Conservation (phyloP, 768 basidiomycete species). For the Pisolithus marmoratus region DNA sequence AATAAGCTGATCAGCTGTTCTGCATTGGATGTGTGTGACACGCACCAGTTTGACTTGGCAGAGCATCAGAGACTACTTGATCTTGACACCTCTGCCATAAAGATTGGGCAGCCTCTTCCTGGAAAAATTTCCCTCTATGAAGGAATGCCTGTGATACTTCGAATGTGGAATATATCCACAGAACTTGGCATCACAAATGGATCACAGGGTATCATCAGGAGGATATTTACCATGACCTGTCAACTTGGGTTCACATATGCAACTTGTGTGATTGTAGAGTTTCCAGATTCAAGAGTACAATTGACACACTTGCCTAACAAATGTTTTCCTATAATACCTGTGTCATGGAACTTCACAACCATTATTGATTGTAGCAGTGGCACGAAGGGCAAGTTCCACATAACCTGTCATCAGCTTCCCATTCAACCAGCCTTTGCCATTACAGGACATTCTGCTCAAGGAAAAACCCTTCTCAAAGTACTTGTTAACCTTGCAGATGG, state of each 20-base stretch:
- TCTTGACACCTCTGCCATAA: background rate
- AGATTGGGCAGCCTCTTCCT: slow-evolving; percentile 7
- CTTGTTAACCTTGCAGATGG: slow-evolving; percentile 18
- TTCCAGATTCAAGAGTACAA: no score
- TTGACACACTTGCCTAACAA: no score
- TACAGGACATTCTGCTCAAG: slow-evolving; percentile 28
- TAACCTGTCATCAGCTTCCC: slow-evolving; percentile 12
- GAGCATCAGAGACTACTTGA: background rate
- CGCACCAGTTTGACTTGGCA: no score
- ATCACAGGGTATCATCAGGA: slow-evolving; percentile 17
- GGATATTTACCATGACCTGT: background rate
- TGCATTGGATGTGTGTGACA: no score
- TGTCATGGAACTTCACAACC: slow-evolving; percentile 4
- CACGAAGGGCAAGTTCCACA: background rate
- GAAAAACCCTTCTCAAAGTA: slow-evolving; percentile 18
- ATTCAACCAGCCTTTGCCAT: slow-evolving; percentile 27
- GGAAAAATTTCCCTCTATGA: slow-evolving; percentile 17
- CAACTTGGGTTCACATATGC: background rate
- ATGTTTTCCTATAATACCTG: no score
- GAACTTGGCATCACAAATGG: slow-evolving; percentile 29
- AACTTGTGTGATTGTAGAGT: background rate
- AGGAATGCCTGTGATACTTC: slow-evolving; percentile 30
- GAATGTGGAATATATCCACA: slow-evolving; percentile 19
- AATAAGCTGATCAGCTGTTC: background rate
- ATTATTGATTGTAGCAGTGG: background rate